These are phyloP conservation scores for Phragmites australis DNA, from an alignment of 176 grass and related monocot genomes.

Conservation along the genomic window DNA sequence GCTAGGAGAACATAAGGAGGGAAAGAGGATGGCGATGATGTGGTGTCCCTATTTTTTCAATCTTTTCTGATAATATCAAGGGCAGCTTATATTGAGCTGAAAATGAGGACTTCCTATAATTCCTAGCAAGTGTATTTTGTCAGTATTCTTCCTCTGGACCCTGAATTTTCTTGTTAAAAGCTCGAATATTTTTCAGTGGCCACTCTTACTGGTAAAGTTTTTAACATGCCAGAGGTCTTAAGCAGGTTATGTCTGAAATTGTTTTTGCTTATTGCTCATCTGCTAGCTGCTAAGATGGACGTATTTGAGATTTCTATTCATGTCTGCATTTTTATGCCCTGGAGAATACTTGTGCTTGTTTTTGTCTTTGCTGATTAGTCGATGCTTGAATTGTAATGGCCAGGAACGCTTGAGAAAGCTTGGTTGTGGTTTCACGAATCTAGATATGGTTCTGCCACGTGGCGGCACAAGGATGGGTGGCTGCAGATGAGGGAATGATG, in stretches of 20 bases:
- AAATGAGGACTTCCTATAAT: constrained; percentile 47
- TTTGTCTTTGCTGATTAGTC: constrained; percentile 6
- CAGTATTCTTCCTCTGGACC: constrained; percentile 19
- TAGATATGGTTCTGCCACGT: constrained; percentile 81
- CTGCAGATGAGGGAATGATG: constrained; percentile 77
- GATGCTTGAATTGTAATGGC: constrained; percentile 40
- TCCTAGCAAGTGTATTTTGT: constrained; percentile 33
- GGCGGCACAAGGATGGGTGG: constrained; percentile 61
- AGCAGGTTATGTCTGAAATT: background rate
- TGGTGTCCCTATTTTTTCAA: constrained; percentile 42
- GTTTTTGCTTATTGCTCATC: background rate
- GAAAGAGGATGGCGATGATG: constrained; percentile 45
- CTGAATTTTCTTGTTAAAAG: constrained; percentile 34
- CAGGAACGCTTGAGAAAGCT: constrained; percentile 58
- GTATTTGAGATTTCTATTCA: constrained; percentile 9
- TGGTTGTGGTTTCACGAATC: constrained; percentile 64
- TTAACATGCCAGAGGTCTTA: background rate
- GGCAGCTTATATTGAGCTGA: constrained; percentile 40
- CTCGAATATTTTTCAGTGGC: background rate
- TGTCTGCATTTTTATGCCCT: background rate
- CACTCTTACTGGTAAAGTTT: background rate
- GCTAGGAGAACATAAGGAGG: constrained; percentile 40
- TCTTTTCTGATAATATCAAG: constrained; percentile 58
- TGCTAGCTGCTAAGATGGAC: background rate
- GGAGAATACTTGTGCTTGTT: constrained; percentile 12